Evolutionary conservation across 768 basidiomycete genomes (phyloP).

Genomic region (Tremella yokohamensis): DNA sequence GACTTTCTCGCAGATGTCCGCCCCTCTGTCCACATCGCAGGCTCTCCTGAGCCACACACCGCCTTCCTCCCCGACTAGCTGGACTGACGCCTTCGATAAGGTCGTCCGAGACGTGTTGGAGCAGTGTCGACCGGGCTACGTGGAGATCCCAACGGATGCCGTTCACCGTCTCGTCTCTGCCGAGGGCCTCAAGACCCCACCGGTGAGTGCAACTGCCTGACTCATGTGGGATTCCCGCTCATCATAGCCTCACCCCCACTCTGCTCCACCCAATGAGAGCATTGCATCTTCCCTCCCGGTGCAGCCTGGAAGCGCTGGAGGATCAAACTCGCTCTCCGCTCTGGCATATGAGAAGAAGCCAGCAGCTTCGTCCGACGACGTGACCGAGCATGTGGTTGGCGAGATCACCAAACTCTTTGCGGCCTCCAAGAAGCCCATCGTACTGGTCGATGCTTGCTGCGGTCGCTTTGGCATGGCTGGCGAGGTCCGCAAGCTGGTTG

Average conservation of each 20-base stretch:
- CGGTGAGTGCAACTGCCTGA: constrained; percentile 53
- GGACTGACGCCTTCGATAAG: constrained; percentile 67
- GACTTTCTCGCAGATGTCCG: constrained; percentile 70
- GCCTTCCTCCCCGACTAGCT: constrained; percentile 54
- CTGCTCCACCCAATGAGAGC: constrained; percentile 41
- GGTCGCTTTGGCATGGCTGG: constrained; percentile 48
- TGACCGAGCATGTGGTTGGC: constrained; percentile 65
- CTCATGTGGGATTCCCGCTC: background rate
- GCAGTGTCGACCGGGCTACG: constrained; percentile 79
- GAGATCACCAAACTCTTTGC: constrained; percentile 67
- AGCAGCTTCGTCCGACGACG: constrained; percentile 34
- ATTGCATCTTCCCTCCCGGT: constrained; percentile 14
- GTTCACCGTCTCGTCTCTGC: constrained; percentile 66
- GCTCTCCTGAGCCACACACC: constrained; percentile 58
- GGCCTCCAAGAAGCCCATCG: constrained; percentile 61
- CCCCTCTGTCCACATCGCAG: constrained; percentile 70
- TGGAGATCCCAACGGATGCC: constrained; percentile 80
- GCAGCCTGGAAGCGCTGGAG: constrained; percentile 10
- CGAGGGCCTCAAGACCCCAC: constrained; percentile 61
- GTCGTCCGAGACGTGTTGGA: constrained; percentile 59
- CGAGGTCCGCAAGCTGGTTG: constrained; percentile 43
- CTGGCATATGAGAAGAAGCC: background rate
- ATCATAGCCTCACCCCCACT: constrained; percentile 43
- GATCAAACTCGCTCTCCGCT: constrained; percentile 16
- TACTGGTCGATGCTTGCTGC: constrained; percentile 54